Percentiles rank a stretch among this genome's conserved stretches.
phyloP scores from a whole-genome alignment of 73 alveolate species.

The Paraurostyla sp. region DNA sequence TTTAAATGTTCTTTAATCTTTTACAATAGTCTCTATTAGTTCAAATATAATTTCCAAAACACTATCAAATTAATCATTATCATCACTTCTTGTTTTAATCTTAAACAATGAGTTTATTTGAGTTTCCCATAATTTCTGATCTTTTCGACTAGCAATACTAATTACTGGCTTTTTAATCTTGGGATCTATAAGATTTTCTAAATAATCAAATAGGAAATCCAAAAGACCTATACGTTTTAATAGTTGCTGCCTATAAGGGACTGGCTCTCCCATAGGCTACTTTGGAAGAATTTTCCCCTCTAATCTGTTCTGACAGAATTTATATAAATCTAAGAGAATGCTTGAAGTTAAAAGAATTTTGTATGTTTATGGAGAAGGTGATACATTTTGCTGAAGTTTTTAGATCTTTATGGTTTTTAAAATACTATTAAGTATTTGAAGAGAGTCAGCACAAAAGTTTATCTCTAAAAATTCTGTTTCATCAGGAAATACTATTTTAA shows the following conservation, averaged over 20 bases:
- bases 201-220: neutral
- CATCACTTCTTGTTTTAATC: neutral
- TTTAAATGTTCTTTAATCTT: neutral
- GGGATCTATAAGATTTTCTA: neutral
- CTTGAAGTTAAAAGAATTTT: too few species aligned
- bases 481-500: conserved; percentile 18
- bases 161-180: conserved; percentile 1
- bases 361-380: too few species aligned
- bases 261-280: neutral
- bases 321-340: neutral
- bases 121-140: conserved; percentile 14
- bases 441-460: conserved; percentile 27
- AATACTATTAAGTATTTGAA: neutral
- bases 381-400: too few species aligned
- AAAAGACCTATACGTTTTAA: neutral
- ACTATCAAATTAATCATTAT: neutral
- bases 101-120: neutral
- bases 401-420: too few species aligned
- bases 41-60: neutral
- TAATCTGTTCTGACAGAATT: neutral
- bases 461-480: conserved; percentile 9
- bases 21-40: neutral
- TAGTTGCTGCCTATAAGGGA: neutral
- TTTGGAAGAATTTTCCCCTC: conserved; percentile 14
- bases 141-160: conserved; percentile 4